Conservation (phyloP, 345 rosid genomes). For the Lumnitzera littorea region DNA sequence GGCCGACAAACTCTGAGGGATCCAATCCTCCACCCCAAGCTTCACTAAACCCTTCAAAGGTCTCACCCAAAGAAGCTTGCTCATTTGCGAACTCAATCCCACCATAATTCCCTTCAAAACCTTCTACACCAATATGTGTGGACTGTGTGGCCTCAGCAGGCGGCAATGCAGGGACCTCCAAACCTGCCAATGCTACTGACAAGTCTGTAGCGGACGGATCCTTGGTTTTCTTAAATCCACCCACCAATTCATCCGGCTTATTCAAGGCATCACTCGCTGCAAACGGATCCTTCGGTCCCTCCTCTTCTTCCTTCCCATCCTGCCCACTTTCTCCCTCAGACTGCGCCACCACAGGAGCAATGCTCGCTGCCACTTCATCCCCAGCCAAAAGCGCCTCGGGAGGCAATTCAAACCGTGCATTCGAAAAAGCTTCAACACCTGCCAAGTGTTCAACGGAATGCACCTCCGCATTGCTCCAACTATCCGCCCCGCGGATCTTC, state of each 20-base stretch:
- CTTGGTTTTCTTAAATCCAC: slow-evolving; percentile 85
- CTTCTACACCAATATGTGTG: slow-evolving; percentile 83
- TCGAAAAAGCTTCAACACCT: slow-evolving; percentile 54
- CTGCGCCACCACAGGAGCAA: slow-evolving; percentile 41
- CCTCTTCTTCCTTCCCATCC: slow-evolving; percentile 50
- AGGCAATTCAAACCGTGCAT: slow-evolving; percentile 64
- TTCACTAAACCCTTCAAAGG: slow-evolving; percentile 79
- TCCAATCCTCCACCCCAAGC: slow-evolving; percentile 99
- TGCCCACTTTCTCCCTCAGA: slow-evolving; percentile 41
- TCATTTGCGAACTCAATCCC: slow-evolving; percentile 90
- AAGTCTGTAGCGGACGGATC: slow-evolving; percentile 63
- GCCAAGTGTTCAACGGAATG: slow-evolving; percentile 64
- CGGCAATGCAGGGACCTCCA: slow-evolving; percentile 89
- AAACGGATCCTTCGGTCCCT: slow-evolving; percentile 67
- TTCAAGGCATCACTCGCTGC: slow-evolving; percentile 72
- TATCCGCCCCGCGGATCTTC: slow-evolving; percentile 92
- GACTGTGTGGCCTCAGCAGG: slow-evolving; percentile 98
- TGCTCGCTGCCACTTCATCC: slow-evolving; percentile 61
- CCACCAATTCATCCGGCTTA: slow-evolving; percentile 69
- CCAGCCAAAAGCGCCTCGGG: slow-evolving; percentile 75
- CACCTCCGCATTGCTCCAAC: slow-evolving; percentile 52
- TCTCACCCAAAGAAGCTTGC: slow-evolving; percentile 84
- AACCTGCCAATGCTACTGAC: slow-evolving; percentile 75
- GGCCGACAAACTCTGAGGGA: slow-evolving; percentile 85
- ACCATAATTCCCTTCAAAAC: slow-evolving; percentile 95